A percentile compares a stretch with the other conserved stretches of the same genome.
Evolutionary conservation across 352 stramenopile genomes (phyloP).

Genomic region (Globisporangium apiculatum): DNA sequence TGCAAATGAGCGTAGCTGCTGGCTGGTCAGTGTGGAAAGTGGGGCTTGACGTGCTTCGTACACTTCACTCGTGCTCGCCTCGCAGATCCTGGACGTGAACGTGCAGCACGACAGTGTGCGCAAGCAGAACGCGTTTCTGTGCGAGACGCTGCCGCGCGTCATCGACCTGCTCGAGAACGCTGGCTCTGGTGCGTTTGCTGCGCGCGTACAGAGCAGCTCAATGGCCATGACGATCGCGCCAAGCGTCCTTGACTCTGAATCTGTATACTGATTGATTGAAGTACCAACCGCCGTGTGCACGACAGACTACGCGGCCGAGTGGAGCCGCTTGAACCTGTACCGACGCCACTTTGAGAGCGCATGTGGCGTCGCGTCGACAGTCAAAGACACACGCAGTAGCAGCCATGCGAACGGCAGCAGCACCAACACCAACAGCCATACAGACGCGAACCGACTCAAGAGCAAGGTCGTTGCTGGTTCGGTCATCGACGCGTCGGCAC

Average conservation of each 20-base stretch:
- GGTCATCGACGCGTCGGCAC: slow-evolving; percentile 11
- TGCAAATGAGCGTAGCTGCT: no score
- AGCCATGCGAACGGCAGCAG: slow-evolving; percentile 5
- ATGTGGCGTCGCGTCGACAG: slow-evolving; percentile 49
- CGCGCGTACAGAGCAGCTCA: no score
- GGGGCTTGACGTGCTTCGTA: not conserved
- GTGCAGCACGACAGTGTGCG: slow-evolving; percentile 55
- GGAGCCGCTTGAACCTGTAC: slow-evolving; percentile 72
- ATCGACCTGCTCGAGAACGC: slow-evolving; percentile 59
- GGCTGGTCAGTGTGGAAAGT: no score
- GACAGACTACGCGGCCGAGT: slow-evolving; percentile 59
- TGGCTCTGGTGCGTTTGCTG: slow-evolving; percentile 31
- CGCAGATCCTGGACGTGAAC: slow-evolving; percentile 60
- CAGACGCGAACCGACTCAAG: not conserved
- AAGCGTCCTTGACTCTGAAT: not conserved
- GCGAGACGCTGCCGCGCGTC: slow-evolving; percentile 47
- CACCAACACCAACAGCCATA: not conserved
- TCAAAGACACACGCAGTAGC: slow-evolving; percentile 24
- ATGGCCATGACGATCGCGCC: no score
- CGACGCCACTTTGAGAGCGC: slow-evolving; percentile 73
- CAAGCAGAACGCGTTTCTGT: slow-evolving; percentile 66
- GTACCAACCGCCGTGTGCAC: not conserved
- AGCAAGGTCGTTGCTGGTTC: slow-evolving; percentile 8
- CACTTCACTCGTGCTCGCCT: not conserved
- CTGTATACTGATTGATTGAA: no score